Conservation (phyloP, 2,329 filamentous ascomycete species). For the Ophiocordyceps camponoti-saundersi region DNA sequence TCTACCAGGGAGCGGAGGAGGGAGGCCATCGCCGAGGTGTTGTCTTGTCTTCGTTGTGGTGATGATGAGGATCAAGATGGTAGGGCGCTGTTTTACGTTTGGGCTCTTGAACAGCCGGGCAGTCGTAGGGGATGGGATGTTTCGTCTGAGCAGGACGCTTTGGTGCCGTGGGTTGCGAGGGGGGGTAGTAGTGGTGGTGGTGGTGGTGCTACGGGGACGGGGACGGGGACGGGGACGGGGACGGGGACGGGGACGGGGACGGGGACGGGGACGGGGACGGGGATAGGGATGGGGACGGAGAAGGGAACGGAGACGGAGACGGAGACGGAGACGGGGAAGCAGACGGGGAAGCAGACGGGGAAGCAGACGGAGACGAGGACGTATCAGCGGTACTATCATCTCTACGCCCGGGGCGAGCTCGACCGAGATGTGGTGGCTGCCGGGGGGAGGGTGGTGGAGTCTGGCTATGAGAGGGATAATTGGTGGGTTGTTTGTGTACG, state of each 20-base stretch:
- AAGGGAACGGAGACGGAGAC: no score
- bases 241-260: no score
- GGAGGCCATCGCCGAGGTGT: conserved; percentile 53
- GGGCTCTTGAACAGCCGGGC: conserved; percentile 81
- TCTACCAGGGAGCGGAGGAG: conserved; percentile 59
- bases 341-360: no score
- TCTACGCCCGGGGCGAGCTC: conserved; percentile 76
- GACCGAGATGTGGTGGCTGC: conserved; percentile 61
- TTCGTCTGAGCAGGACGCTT: conserved; percentile 69
- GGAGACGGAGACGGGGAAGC: no score
- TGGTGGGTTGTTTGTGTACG: conserved; percentile 68
- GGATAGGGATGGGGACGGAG: no score
- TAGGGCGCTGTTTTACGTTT: conserved; percentile 81
- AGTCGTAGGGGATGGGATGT: conserved; percentile 84
- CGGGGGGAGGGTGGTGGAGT: conserved; percentile 59
- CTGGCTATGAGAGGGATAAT: conserved; percentile 92
- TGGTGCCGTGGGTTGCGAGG: conserved; percentile 73
- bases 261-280: conserved; percentile 20
- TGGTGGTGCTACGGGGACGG: no score
- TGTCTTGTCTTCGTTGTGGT: conserved; percentile 43
- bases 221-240: no score
- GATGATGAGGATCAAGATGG: conserved; percentile 45
- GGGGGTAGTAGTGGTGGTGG: background rate
- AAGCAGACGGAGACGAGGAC: conserved; percentile 27
- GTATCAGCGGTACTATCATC: conserved; percentile 85